Conservation (phyloP, 1,284 basidiomycete genomes). For the Microbotryum saponariae region DNA sequence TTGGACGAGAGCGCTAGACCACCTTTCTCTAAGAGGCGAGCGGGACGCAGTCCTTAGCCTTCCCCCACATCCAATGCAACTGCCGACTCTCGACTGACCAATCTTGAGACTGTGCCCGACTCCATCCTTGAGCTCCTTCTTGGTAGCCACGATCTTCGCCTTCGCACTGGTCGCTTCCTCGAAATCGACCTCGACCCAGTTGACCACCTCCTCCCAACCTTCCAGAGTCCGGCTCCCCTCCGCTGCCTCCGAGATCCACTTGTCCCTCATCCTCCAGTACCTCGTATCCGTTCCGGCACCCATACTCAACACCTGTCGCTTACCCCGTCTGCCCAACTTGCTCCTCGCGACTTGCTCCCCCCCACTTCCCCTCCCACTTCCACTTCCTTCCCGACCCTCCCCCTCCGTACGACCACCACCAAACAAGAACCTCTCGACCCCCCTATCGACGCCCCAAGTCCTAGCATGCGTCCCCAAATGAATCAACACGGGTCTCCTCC, state of each 20-base stretch:
- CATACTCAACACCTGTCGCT: constrained; percentile 74
- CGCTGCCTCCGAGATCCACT: background rate
- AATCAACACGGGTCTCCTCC: constrained; percentile 59
- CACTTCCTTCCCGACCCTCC: constrained; percentile 31
- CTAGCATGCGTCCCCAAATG: constrained; percentile 90
- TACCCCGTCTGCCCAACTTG: constrained; percentile 9
- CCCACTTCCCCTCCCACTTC: constrained; percentile 38
- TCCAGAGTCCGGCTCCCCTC: constrained; percentile 47
- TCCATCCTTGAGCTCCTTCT: constrained; percentile 51
- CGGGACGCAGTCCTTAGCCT: too few species aligned
- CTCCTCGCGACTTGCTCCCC: background rate
- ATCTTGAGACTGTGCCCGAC: constrained; percentile 47
- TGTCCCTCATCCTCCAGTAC: constrained; percentile 76
- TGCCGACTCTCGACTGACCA: constrained; percentile 25
- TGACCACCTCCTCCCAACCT: constrained; percentile 42
- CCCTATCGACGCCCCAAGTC: constrained; percentile 66
- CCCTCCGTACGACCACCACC: background rate
- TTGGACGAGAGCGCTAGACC: constrained; percentile 59
- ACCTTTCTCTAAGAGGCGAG: constrained; percentile 50
- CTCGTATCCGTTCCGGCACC: constrained; percentile 89
- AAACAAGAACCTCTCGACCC: constrained; percentile 64
- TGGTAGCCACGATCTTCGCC: constrained; percentile 69
- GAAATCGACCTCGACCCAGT: constrained; percentile 86
- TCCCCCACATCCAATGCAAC: too few species aligned
- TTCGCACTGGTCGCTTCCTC: constrained; percentile 73